Evolutionary conservation across 2,329 filamentous ascomycete species (phyloP).

Genomic region (Fusarium hostae): DNA sequence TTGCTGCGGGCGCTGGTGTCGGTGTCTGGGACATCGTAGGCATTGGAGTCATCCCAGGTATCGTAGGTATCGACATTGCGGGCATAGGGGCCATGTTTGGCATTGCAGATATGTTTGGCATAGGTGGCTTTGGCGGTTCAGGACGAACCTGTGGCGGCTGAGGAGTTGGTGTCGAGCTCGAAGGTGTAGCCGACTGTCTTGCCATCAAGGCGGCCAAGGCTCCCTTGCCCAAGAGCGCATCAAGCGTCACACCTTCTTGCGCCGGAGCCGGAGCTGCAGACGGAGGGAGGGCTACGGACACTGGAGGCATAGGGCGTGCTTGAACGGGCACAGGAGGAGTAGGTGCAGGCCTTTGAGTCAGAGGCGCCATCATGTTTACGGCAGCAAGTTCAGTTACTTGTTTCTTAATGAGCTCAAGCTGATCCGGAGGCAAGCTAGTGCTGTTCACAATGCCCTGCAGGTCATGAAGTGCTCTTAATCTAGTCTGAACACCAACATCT

Average conservation of each 20-base stretch:
- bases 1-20: conserved; percentile 48
- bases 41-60: conserved; percentile 56
- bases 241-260: conserved; percentile 60
- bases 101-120: conserved; percentile 15
- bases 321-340: conserved; percentile 47
- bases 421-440: conserved; percentile 81
- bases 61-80: conserved; percentile 50
- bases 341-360: conserved; percentile 56
- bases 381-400: conserved; percentile 81
- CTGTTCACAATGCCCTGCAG: conserved; percentile 79
- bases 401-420: conserved; percentile 84
- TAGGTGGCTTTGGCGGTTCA: conserved; percentile 16
- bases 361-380: conserved; percentile 67
- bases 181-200: conserved; percentile 62
- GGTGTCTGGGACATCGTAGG: conserved; percentile 51
- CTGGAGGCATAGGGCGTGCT: conserved; percentile 49
- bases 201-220: conserved; percentile 69
- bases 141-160: conserved; percentile 40
- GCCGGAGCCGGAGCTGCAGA: conserved; percentile 48
- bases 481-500: conserved; percentile 80
- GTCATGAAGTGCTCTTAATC: conserved; percentile 85
- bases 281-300: conserved; percentile 48
- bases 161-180: conserved; percentile 59
- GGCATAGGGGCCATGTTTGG: conserved; percentile 51
- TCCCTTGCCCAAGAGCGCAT: conserved; percentile 68